phyloP scores from a whole-genome alignment of 2,329 filamentous ascomycete genomes.

The Bipolaris zeicola region DNA sequence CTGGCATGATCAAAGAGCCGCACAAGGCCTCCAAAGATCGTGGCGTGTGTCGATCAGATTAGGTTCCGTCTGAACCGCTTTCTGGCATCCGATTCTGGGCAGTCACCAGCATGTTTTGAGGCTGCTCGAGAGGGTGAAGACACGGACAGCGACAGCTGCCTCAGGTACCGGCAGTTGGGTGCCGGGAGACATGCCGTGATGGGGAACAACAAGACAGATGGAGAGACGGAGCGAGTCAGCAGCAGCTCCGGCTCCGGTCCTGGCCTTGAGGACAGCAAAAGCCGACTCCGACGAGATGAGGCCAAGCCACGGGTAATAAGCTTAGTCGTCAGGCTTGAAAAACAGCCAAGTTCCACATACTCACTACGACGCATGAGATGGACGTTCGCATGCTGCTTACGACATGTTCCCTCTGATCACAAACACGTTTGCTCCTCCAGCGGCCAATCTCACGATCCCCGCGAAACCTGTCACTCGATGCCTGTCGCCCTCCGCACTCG shows the following conservation, averaged over 20 bases:
- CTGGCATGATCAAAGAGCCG: background rate
- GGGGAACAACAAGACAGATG: background rate
- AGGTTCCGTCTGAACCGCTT: conserved; percentile 3
- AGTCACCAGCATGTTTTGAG: background rate
- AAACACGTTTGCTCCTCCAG: too few relatives aligned
- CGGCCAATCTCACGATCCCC: background rate
- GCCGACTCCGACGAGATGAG: background rate
- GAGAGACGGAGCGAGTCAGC: conserved; percentile 2
- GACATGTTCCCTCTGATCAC: background rate
- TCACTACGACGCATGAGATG: too few relatives aligned
- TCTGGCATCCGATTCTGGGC: background rate
- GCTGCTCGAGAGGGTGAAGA: background rate
- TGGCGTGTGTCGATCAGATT: conserved; percentile 12
- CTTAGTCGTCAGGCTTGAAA: conserved; percentile 7
- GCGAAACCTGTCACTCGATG: background rate
- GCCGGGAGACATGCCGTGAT: background rate
- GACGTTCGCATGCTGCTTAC: background rate
- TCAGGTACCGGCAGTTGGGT: background rate
- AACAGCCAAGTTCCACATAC: conserved; percentile 3
- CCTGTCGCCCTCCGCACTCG: background rate
- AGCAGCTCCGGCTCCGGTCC: conserved; percentile 1
- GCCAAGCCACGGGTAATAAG: conserved; percentile 7
- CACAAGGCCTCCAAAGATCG: background rate
- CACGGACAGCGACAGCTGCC: background rate
- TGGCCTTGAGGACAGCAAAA: background rate